Evolutionary conservation across 495 filamentous ascomycete genomes (phyloP), one percentile per base, ranked within the genome.

Genomic region (Trichoderma parareesei): DNA sequence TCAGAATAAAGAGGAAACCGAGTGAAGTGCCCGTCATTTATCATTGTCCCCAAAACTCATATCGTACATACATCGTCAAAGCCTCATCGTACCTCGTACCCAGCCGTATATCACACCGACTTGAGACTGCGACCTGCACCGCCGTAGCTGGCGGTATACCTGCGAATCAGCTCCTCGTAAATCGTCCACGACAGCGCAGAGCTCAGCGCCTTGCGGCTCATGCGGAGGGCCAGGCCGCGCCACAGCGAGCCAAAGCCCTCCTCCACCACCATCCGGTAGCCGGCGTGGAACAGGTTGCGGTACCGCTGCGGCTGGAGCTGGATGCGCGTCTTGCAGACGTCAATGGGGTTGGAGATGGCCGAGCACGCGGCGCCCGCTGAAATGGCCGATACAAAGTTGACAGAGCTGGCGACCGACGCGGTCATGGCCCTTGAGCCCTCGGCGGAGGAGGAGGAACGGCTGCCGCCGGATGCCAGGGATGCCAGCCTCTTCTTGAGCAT

Each of bases 181-280:
- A 97, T 80, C 20, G 93, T 96, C 94, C 94, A 99, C 8, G 92
- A 92, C 66, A 98, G 80, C 38, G 94, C 95, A 44, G 86, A 90
- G 71, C 92, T 97, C 5, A 96, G 71, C 16, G 93, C 95, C 78
- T 99, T 99, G 68, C 94, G 82, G 42, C 85, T 88, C 80, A 97
- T 95, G 63, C 94, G 85, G 70, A 99, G 75, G 38, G 86, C 92
- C 62, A 99, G 73, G 4, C 94, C 94, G 73, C 94, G 88, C 74
- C 93, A 92, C 65, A 99, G 79, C 66, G 90, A 88, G 62, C 88
- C 81, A 18, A 89, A 69, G 0, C 93, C 93, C 66, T 97, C 93
- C 70, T 96, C 88, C 33, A 72, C 76, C 5, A 98, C 74, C 90
- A 99, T 95, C 65, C 85, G 74, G 67, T 76, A 79, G 33, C 81